phyloP scores from a whole-genome alignment of 73 alveolate genomes.

The Paramecium sexaurelia region DNA sequence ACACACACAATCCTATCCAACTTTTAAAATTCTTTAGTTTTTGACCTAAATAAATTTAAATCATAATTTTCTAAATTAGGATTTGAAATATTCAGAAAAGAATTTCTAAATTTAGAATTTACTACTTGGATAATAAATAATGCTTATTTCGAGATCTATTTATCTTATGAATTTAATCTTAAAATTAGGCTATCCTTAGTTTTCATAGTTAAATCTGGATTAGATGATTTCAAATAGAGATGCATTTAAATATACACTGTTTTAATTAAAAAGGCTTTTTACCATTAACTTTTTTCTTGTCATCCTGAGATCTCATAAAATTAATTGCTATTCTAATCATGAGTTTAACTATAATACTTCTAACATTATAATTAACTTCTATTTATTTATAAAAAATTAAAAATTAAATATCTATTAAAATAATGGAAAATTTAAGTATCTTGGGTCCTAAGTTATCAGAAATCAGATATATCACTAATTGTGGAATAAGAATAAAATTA shows the following conservation, averaged over 20 bases:
- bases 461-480: not conserved
- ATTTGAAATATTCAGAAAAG: not conserved
- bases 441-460: not conserved
- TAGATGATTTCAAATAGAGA: not conserved
- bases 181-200: not conserved
- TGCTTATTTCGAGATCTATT: not conserved
- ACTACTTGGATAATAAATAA: not conserved
- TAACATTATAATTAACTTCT: constrained; percentile 1
- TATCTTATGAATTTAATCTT: not conserved
- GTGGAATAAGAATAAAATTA: not conserved
- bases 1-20: constrained; percentile 9
- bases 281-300: not conserved
- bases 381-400: too few relatives aligned
- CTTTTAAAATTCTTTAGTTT: not conserved
- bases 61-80: not conserved
- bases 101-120: not conserved
- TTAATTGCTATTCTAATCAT: not conserved
- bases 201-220: not conserved
- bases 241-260: not conserved
- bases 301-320: not conserved
- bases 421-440: not conserved
- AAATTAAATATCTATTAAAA: too few relatives aligned
- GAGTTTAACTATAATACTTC: not conserved
- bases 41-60: not conserved
- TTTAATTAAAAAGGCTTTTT: not conserved